Base-by-base conservation (phyloP, 2,329 filamentous ascomycete species). In the Nemania diffusa region DNA sequence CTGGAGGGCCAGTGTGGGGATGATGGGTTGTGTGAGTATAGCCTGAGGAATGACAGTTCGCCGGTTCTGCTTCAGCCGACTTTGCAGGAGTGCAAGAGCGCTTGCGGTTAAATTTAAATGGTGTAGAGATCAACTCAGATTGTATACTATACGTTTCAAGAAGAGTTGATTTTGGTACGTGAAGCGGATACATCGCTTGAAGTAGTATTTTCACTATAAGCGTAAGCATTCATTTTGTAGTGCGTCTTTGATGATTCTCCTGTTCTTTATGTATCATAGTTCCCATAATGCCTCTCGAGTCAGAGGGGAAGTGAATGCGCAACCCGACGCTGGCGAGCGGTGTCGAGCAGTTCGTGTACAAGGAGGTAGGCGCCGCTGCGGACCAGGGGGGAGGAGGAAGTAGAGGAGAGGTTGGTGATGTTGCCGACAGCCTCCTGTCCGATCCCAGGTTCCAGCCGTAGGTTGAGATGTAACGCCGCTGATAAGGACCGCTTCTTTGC, bases 331-430 rank as follows among this genome's bases (percentile, higher is more conserved):
- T 77, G 62, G 62, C 32, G 17, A 75, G 69, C 62, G 75, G 76
- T 26, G 68, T 75, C n/a, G 73, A 72, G 73, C 74, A 90, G 78
- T 91, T 88, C 75, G 84, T 85, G 51, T 87, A 87, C 72, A 85
- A 84, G 84, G 52, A 88, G 72, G 76, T 73, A 5, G 76, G 76
- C 37, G 88, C 78, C 90, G 48, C 90, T 90, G 88, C 24, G 69
- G 34, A 40, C 15, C 5, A 84, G 48, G 85, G 50, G 88, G 72
- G 77, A 84, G 46, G 85, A 84, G 84, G 52, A 88, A 72, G 76
- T 87, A 89, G 71, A 85, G 85, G 88, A 89, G 71, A 85, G 85
- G 63, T 78, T 90, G 48, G 90, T 90, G 88, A 90, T 90, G 88
- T 74, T 90, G 74, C 88, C 88, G 0, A 89, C 88, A 84, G 87